Conservation (phyloP, 768 basidiomycete species). For the Lepiota venenata region DNA sequence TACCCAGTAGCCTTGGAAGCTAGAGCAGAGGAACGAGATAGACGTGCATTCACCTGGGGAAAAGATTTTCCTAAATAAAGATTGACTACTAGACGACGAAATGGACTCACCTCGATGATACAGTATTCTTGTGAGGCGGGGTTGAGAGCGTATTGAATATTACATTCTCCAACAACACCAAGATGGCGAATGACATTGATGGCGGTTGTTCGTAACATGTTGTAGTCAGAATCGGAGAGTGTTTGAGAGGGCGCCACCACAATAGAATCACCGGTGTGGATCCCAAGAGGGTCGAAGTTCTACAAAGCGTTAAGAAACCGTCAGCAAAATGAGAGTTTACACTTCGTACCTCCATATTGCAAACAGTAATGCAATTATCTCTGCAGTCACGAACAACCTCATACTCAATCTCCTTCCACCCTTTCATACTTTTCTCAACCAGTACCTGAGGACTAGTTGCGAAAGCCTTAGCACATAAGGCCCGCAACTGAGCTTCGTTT, state of each 20-base stretch:
- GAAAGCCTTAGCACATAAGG: constrained; percentile 91
- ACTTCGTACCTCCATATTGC: constrained; percentile 95
- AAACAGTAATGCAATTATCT: constrained; percentile 98
- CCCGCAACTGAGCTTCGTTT: constrained; percentile 83
- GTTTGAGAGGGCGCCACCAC: constrained; percentile 98
- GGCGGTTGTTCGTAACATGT: constrained; percentile 97
- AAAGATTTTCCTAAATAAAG: neutral
- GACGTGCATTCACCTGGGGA: constrained; percentile 80
- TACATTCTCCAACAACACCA: constrained; percentile 97
- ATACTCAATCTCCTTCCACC: constrained; percentile 99
- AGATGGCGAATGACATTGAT: constrained; percentile 99
- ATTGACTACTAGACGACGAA: neutral
- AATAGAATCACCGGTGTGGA: constrained; percentile 98
- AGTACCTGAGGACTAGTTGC: constrained; percentile 97
- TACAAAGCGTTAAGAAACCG: constrained; percentile 26
- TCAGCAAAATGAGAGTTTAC: neutral
- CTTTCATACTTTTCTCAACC: constrained; percentile 99
- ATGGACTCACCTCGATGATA: constrained; percentile 79
- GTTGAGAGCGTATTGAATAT: constrained; percentile 98
- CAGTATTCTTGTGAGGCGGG: constrained; percentile 95
- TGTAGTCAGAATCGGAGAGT: constrained; percentile 97
- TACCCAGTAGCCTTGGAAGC: constrained; percentile 99
- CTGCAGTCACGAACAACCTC: constrained; percentile 97
- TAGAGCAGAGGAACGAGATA: constrained; percentile 95
- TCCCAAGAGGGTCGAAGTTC: constrained; percentile 99